These are phyloP conservation scores for Starmerella vaccinii DNA, from an alignment of 805 yeast species.

Conservation along the genomic window DNA sequence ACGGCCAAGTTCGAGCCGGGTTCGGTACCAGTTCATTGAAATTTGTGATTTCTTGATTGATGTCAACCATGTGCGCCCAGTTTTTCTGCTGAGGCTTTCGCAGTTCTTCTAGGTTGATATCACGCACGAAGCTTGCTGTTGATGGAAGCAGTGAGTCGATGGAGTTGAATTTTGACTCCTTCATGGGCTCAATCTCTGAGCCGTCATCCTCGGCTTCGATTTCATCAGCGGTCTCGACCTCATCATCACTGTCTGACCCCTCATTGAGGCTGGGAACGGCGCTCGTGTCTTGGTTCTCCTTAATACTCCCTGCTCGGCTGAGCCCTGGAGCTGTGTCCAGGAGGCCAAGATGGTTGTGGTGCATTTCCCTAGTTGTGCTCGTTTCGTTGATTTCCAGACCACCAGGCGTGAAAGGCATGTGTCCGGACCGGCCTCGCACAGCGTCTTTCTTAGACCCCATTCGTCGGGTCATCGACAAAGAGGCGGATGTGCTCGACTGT, in stretches of 20 bases:
- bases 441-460: conserved; percentile 52
- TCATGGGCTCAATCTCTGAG: conserved; percentile 6
- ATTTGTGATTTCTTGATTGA: conserved; percentile 71
- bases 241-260: conserved; percentile 1
- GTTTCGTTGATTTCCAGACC: conserved; percentile 42
- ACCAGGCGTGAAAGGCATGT: conserved; percentile 88
- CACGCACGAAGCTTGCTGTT: conserved; percentile 40
- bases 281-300: conserved; percentile 12
- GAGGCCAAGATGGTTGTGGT: conserved; percentile 62
- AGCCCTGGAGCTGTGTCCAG: conserved; percentile 79
- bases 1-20: conserved; percentile 91
- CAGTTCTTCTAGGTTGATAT: not conserved
- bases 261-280: conserved; percentile 20
- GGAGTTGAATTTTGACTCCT: conserved; percentile 18
- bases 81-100: conserved; percentile 36
- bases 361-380: conserved; percentile 35
- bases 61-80: conserved; percentile 94
- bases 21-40: conserved; percentile 82
- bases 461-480: conserved; percentile 62
- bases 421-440: conserved; percentile 59
- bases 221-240: conserved; percentile 4
- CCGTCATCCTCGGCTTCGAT: conserved; percentile 10
- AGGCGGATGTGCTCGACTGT: conserved; percentile 51
- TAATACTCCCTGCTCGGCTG: conserved; percentile 49
- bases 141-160: conserved; percentile 43